A percentile compares a stretch with the other conserved stretches of the same genome.
These are phyloP conservation scores for Tricholoma bakamatsutake DNA, from an alignment of 768 basidiomycete species.

Conservation along the genomic window DNA sequence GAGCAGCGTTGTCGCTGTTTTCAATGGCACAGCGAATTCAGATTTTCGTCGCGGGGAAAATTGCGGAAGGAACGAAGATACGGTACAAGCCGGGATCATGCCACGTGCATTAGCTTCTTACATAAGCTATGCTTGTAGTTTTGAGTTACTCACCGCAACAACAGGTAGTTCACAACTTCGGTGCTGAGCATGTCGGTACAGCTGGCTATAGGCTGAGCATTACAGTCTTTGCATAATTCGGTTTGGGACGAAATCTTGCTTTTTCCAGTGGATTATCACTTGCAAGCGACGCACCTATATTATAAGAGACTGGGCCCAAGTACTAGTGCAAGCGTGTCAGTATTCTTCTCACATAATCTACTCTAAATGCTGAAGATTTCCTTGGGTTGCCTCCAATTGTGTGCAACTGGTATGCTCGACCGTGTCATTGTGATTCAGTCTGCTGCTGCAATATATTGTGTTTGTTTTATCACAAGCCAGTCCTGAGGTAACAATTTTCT, in stretches of 20 bases:
- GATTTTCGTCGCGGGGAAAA: conserved; percentile 1
- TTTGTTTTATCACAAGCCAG: neutral
- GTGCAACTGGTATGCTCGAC: neutral
- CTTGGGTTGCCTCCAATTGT: neutral
- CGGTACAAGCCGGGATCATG: neutral
- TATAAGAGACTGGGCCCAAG: neutral
- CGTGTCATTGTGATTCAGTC: neutral
- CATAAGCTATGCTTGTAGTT: no score
- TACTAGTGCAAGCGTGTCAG: no score
- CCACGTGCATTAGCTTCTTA: neutral
- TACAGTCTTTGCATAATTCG: no score
- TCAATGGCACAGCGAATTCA: conserved; percentile 3
- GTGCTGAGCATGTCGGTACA: no score
- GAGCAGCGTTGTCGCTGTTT: conserved; percentile 7
- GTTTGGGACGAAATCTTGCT: neutral
- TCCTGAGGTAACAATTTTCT: no score
- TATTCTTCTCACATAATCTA: neutral
- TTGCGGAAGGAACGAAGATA: neutral
- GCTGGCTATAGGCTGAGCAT: no score
- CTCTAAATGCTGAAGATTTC: neutral
- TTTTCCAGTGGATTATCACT: no score
- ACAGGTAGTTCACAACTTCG: no score
- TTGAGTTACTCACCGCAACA: no score
- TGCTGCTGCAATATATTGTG: neutral
- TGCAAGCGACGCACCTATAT: neutral